Evolutionary conservation across 1,284 basidiomycete species (phyloP).

Genomic region (Meira nashicola): DNA sequence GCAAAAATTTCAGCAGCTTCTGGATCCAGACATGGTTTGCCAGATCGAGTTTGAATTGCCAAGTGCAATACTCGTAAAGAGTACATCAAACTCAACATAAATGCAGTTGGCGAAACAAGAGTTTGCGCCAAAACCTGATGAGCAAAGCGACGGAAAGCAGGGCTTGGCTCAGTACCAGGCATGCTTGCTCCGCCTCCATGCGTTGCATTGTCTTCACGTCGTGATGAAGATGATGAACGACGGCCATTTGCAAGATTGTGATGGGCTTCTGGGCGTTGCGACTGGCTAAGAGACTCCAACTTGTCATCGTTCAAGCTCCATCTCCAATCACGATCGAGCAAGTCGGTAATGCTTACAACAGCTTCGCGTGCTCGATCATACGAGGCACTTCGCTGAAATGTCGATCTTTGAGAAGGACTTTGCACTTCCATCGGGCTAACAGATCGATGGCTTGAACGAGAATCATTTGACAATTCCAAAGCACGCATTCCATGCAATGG

Average conservation of each 20-base stretch:
- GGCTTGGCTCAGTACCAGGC: slow-evolving; percentile 31
- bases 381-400: neutral
- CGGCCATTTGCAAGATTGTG: neutral
- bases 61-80: slow-evolving; percentile 36
- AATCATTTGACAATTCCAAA: neutral
- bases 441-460: neutral
- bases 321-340: slow-evolving; percentile 34
- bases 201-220: neutral
- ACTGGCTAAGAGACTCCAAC: slow-evolving; percentile 27
- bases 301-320: slow-evolving; percentile 37
- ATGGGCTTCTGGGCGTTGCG: slow-evolving; percentile 3
- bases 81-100: slow-evolving; percentile 44
- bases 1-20: slow-evolving; percentile 44
- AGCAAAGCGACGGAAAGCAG: slow-evolving; percentile 46
- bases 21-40: slow-evolving; percentile 20
- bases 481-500: neutral
- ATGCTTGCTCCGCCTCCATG: neutral
- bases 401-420: neutral
- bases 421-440: neutral
- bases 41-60: slow-evolving; percentile 23
- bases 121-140: slow-evolving; percentile 51
- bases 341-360: slow-evolving; percentile 27
- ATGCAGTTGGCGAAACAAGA: slow-evolving; percentile 43
- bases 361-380: slow-evolving; percentile 23
- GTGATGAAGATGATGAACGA: neutral